Percentiles rank a stretch among this genome's conserved stretches.
Evolutionary conservation across 345 rosid species (phyloP).

Genomic region (Eucalyptus paniculata): DNA sequence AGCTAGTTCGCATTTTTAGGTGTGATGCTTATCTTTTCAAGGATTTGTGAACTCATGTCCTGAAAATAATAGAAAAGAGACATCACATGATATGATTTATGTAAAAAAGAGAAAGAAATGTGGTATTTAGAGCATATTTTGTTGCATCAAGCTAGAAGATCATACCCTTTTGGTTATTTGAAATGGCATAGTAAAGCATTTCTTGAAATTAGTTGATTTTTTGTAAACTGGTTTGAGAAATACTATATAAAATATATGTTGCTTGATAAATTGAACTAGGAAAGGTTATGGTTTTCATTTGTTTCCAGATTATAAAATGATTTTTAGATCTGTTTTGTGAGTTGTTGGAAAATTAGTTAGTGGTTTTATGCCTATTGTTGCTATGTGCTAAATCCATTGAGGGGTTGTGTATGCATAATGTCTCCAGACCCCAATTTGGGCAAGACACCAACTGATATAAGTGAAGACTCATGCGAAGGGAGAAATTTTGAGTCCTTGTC

Average conservation of each 20-base stretch:
- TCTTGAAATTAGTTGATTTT: background rate
- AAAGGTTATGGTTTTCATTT: background rate
- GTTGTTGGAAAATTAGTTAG: background rate
- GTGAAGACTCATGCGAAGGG: background rate
- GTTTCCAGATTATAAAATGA: background rate
- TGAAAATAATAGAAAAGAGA: background rate
- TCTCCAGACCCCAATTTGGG: background rate
- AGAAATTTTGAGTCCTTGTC: background rate
- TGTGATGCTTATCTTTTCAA: background rate
- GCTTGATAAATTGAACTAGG: background rate
- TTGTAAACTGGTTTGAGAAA: background rate
- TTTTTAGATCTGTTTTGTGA: background rate
- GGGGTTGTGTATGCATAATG: background rate
- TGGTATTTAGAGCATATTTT: background rate
- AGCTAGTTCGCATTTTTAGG: background rate
- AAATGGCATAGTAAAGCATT: background rate
- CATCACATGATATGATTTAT: background rate
- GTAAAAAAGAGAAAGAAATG: background rate
- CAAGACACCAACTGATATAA: background rate
- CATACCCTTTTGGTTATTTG: background rate
- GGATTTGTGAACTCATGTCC: background rate
- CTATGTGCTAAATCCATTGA: background rate
- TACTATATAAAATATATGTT: background rate
- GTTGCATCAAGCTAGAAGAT: background rate
- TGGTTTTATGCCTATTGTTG: background rate